Evolutionary conservation across 257 asterid genomes (phyloP).

Genomic region (Penstemon davidsonii): DNA sequence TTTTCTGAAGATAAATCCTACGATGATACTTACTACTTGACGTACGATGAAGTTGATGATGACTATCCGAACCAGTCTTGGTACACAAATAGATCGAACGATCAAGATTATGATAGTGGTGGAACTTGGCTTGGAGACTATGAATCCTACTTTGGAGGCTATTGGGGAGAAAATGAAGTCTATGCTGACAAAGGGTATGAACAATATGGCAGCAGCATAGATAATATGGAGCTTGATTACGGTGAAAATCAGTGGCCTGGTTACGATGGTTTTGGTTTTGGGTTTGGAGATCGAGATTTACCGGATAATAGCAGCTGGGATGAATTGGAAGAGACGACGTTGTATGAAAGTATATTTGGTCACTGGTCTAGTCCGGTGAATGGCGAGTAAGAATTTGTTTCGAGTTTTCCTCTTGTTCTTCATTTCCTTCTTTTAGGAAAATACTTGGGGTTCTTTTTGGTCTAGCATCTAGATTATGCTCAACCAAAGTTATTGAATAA

Average conservation of each 20-base stretch:
- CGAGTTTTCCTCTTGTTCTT: not conserved
- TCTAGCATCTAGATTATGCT: too few relatives aligned
- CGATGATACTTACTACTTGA: slow-evolving; percentile 18
- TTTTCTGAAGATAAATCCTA: slow-evolving; percentile 16
- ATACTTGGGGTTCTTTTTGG: not conserved
- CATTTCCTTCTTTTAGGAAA: too few relatives aligned
- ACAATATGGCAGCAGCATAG: too few relatives aligned
- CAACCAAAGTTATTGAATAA: too few relatives aligned
- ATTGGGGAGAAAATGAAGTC: slow-evolving; percentile 21
- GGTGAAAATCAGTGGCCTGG: slow-evolving; percentile 20
- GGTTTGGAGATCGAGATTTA: not conserved
- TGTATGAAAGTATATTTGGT: slow-evolving; percentile 33
- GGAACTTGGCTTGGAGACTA: slow-evolving; percentile 33
- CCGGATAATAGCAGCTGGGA: slow-evolving; percentile 12
- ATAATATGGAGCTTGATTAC: not conserved
- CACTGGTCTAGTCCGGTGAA: slow-evolving; percentile 19
- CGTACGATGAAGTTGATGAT: slow-evolving; percentile 20
- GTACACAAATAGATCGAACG: not conserved
- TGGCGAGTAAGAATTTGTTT: not conserved
- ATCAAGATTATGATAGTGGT: not conserved
- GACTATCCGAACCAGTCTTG: slow-evolving; percentile 1
- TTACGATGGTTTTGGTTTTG: slow-evolving; percentile 3
- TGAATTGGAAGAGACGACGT: slow-evolving; percentile 25
- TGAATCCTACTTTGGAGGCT: slow-evolving; percentile 23
- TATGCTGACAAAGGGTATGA: not conserved